Evolutionary conservation across 2,329 filamentous ascomycete genomes (phyloP), one percentile per base, ranked within the genome.

Genomic region (Alternaria sp.): DNA sequence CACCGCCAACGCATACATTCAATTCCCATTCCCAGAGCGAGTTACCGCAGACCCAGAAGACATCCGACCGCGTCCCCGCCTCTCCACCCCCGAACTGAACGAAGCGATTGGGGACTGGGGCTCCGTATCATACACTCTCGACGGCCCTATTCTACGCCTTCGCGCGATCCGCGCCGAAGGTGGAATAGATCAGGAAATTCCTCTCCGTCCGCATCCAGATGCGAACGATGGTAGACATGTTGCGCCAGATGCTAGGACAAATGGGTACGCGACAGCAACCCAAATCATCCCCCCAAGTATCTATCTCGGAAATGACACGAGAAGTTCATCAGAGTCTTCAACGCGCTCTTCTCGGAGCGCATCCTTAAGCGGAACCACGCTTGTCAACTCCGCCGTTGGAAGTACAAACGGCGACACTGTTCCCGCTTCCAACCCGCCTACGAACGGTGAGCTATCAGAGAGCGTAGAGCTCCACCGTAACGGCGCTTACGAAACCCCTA

Each of bases 301-400:
- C 0, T 41, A 41, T 41, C 0, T 10, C 2, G 2, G 15, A 2
- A 10, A 41, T 41, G 33, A 0, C 0, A n/a, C 15, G 37, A 18
- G 37, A 5, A 41, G 1, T 6, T 41, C 37, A 18, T 41, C 37
- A 1, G 20, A 46, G 12, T 46, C 44, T 23, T 46, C 44, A 23
- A 46, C 44, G 1, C 20, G 44, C 11, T 46, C 44, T 15, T 46
- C 20, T 14, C 12, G 44, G 12, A 23, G 44, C 12, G 20, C 44
- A 12, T 46, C 44, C 12, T 23, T 23, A 15, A 46, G 44, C 20
- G 44, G 44, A 12, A 46, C 44, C 2, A 46, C 44, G 4, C 44
- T 46, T 0, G 44, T 46, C 20, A 46, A 46, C 20, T 46, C 44
- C 20, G 44, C 14, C 20, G 44, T 46, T 9, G 44, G 20, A 4